Evolutionary conservation across 768 basidiomycete genomes (phyloP).

Genomic region (Punctularia strigosozonata): DNA sequence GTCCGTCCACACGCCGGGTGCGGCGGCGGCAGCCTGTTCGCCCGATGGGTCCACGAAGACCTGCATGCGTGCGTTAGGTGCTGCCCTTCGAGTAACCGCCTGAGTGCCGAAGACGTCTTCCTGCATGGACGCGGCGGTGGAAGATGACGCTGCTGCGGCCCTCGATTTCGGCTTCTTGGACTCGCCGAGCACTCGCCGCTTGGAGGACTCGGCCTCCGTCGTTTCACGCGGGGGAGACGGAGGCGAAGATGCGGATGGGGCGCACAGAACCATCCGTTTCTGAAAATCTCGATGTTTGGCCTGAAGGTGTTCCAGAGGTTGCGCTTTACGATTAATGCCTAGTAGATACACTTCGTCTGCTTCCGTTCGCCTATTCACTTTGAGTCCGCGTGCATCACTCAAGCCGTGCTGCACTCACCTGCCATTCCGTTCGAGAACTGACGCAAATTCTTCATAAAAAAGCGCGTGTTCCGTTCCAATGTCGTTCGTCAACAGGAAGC

Average conservation of each 20-base stretch:
- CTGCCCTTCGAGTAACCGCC: conserved; percentile 20
- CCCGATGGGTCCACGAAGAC: conserved; percentile 67
- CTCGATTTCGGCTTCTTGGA: conserved; percentile 14
- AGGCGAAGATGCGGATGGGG: conserved; percentile 12
- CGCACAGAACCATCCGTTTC: conserved; percentile 71
- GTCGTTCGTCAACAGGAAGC: conserved; percentile 83
- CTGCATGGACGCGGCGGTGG: conserved; percentile 11
- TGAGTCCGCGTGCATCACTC: conserved; percentile 3
- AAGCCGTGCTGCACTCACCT: conserved; percentile 35
- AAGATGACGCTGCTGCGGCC: conserved; percentile 20
- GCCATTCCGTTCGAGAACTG: conserved; percentile 69
- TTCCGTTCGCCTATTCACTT: conserved; percentile 51
- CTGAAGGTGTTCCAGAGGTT: conserved; percentile 72
- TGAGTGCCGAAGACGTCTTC: conserved; percentile 19
- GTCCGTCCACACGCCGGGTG: conserved; percentile 50
- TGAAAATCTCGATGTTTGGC: conserved; percentile 78
- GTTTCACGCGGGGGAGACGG: conserved; percentile 22
- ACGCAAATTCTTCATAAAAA: conserved; percentile 89
- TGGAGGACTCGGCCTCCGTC: conserved; percentile 19
- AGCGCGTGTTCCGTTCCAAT: conserved; percentile 74
- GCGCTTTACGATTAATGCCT: conserved; percentile 75
- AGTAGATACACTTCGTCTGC: conserved; percentile 87
- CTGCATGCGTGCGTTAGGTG: conserved; percentile 47
- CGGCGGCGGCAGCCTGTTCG: conserved; percentile 29
- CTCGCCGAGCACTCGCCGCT: conserved; percentile 33